A percentile compares a stretch with the other conserved stretches of the same genome.
Evolutionary conservation across 768 basidiomycete species (phyloP).

Genomic region (Termitomyces sp.): DNA sequence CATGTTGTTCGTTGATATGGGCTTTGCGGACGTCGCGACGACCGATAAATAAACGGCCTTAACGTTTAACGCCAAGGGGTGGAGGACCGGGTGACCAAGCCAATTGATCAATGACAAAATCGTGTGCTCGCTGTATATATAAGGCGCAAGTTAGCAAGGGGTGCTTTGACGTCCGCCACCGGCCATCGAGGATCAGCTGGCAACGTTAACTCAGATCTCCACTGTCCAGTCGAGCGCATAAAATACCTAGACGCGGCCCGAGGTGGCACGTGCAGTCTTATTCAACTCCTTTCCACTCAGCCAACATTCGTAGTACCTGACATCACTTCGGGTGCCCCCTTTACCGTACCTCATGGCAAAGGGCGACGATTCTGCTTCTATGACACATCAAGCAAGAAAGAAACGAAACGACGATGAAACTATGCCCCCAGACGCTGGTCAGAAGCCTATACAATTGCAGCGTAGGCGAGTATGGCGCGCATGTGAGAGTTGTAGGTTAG

Average conservation of each 20-base stretch:
- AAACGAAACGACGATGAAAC: slow-evolving; percentile 67
- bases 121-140: slow-evolving; percentile 11
- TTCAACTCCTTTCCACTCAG: slow-evolving; percentile 4
- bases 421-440: slow-evolving; percentile 51
- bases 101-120: slow-evolving; percentile 17
- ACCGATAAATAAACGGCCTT: background rate
- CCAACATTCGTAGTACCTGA: slow-evolving; percentile 12
- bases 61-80: slow-evolving; percentile 16
- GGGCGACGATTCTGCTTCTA: slow-evolving; percentile 46
- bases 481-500: slow-evolving; percentile 85
- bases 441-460: slow-evolving; percentile 77
- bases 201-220: background rate
- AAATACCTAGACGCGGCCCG: slow-evolving; percentile 16
- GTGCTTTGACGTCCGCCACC: slow-evolving; percentile 5
- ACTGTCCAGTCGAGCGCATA: slow-evolving; percentile 3
- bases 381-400: slow-evolving; percentile 69
- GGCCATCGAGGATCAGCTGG: slow-evolving; percentile 12
- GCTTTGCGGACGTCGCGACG: background rate
- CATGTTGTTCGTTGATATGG: background rate
- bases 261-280: slow-evolving; percentile 21
- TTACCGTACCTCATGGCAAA: slow-evolving; percentile 39
- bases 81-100: slow-evolving; percentile 14
- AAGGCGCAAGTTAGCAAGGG: slow-evolving; percentile 9
- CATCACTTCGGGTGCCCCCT: slow-evolving; percentile 15
- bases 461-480: slow-evolving; percentile 83